Evolutionary conservation across 2,329 filamentous ascomycete species (phyloP).

Genomic region (Fusarium redolens): DNA sequence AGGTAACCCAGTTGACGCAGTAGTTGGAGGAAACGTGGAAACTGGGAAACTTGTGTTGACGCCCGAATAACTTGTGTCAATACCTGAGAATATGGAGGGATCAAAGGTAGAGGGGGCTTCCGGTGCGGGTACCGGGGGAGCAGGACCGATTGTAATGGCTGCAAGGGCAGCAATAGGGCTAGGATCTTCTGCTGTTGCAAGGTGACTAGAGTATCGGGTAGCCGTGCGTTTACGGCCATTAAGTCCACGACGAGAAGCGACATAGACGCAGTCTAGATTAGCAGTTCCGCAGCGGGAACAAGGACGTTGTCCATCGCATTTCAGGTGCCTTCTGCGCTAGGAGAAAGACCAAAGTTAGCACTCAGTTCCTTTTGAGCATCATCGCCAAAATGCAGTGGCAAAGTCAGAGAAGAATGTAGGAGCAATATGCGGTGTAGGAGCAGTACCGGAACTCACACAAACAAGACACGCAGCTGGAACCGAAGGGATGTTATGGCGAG

Average conservation of each 20-base stretch:
- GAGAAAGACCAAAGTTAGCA: neutral
- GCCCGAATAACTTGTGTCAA: neutral
- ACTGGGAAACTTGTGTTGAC: rapidly evolving
- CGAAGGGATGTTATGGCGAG: neutral
- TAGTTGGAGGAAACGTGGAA: neutral
- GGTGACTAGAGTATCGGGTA: rapidly evolving
- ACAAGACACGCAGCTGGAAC: neutral
- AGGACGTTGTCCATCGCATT: constrained; percentile 3
- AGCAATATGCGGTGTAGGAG: neutral
- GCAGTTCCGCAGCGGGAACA: neutral
- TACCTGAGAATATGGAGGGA: neutral
- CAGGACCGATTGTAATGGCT: too few relatives aligned
- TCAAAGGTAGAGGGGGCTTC: neutral
- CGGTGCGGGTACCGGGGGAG: rapidly evolving
- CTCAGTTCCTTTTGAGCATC: rapidly evolving
- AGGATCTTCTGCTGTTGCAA: rapidly evolving
- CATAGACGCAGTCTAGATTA: neutral
- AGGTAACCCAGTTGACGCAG: rapidly evolving
- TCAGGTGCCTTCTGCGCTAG: neutral
- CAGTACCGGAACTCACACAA: neutral
- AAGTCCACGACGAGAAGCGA: neutral
- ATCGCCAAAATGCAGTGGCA: neutral
- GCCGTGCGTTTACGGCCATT: neutral
- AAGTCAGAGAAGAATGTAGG: rapidly evolving
- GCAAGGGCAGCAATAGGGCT: rapidly evolving